Percentiles rank a stretch among this genome's conserved stretches.
These are phyloP conservation scores for Clitocybe nebularis DNA, from an alignment of 1,284 basidiomycete genomes.

Conservation along the genomic window DNA sequence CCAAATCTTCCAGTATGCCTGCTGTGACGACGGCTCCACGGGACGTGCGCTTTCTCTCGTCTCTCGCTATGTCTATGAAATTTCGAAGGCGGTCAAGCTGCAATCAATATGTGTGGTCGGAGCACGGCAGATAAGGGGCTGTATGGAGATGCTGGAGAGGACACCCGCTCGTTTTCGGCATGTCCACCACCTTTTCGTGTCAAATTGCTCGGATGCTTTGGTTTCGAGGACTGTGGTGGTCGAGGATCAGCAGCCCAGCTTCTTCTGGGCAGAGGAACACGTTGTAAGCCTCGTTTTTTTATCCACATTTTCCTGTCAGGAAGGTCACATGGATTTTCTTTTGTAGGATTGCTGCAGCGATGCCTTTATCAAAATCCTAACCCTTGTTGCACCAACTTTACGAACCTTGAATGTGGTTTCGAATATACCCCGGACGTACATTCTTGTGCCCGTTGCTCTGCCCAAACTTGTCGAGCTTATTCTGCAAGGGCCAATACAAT, in stretches of 20 bases:
- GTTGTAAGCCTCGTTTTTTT: too few relatives aligned
- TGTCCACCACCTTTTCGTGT: slow-evolving; percentile 24
- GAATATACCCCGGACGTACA: slow-evolving; percentile 10
- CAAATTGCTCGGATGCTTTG: slow-evolving; percentile 13
- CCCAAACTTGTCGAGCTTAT: slow-evolving; percentile 9
- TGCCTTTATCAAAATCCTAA: slow-evolving; percentile 7
- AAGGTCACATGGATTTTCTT: too few relatives aligned
- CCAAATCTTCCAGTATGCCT: slow-evolving; percentile 25
- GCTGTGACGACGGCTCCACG: slow-evolving; percentile 28
- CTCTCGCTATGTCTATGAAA: slow-evolving; percentile 22
- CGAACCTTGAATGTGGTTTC: slow-evolving; percentile 13
- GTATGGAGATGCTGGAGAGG: slow-evolving; percentile 15
- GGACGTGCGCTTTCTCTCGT: slow-evolving; percentile 27
- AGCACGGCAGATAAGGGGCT: slow-evolving; percentile 18
- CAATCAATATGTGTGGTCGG: slow-evolving; percentile 25
- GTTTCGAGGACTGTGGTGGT: too few relatives aligned
- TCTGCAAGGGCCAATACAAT: slow-evolving; percentile 12
- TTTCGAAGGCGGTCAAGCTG: slow-evolving; percentile 22
- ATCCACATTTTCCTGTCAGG: too few relatives aligned
- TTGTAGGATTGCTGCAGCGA: slow-evolving; percentile 2
- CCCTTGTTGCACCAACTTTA: slow-evolving; percentile 7
- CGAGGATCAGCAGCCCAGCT: too few relatives aligned
- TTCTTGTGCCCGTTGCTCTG: slow-evolving; percentile 8
- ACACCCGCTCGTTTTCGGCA: slow-evolving; percentile 16
- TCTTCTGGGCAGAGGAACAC: too few relatives aligned